Evolutionary conservation across 345 rosid species (phyloP).

Genomic region (Eucalyptus urophylla): DNA sequence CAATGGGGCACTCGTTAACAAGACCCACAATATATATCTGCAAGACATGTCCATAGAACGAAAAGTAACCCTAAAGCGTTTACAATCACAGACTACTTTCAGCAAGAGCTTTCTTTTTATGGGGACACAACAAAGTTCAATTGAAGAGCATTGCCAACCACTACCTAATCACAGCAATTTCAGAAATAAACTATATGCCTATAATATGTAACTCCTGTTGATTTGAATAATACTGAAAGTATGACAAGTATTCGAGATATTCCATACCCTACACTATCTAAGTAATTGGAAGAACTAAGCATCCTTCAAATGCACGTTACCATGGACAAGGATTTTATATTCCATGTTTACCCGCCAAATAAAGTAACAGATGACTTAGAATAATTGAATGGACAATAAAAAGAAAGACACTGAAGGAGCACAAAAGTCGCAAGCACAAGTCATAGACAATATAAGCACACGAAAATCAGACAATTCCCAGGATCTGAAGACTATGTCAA

Average conservation of each 20-base stretch:
- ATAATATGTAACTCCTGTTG: background rate
- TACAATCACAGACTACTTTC: background rate
- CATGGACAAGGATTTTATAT: background rate
- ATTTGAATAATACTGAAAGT: background rate
- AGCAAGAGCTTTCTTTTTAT: background rate
- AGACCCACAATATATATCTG: background rate
- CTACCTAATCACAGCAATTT: background rate
- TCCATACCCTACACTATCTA: background rate
- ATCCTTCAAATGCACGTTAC: background rate
- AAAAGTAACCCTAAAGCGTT: background rate
- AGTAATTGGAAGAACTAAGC: background rate
- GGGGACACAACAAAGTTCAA: background rate
- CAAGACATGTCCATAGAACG: background rate
- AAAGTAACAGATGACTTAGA: background rate
- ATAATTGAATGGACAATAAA: background rate
- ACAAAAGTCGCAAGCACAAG: background rate
- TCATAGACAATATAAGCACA: background rate
- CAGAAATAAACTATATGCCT: background rate
- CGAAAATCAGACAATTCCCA: background rate
- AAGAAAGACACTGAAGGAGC: background rate
- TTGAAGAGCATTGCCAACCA: background rate
- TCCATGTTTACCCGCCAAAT: background rate
- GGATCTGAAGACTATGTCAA: background rate
- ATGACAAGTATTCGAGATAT: background rate
- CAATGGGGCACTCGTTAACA: background rate